phyloP scores from a whole-genome alignment of 257 asterid species.

The Solanum corneliomulleri region DNA sequence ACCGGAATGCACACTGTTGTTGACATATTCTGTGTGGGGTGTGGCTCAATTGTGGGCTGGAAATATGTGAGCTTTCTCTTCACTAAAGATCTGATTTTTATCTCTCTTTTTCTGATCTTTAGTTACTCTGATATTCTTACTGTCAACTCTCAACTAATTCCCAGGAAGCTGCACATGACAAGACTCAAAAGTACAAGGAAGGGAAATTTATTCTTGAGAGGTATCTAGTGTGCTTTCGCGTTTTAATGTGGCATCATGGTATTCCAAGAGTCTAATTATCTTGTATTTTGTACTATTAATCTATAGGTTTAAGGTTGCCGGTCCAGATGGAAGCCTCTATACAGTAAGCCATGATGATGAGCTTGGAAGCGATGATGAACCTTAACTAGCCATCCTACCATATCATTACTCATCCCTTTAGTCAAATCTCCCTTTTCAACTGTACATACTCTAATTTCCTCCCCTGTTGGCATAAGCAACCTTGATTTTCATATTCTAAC shows the following conservation, averaged over 20 bases:
- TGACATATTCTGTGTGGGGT: slow-evolving; percentile 73
- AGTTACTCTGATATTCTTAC: not conserved
- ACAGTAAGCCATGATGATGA: slow-evolving; percentile 22
- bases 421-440: slow-evolving; percentile 8
- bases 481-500: not conserved
- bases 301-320: slow-evolving; percentile 54
- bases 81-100: not conserved
- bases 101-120: not conserved
- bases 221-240: slow-evolving; percentile 13
- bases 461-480: not conserved
- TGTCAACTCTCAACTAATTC: not conserved
- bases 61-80: slow-evolving; percentile 47
- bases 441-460: not conserved
- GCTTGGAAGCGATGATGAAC: slow-evolving; percentile 39
- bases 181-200: slow-evolving; percentile 61
- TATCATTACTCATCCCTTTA: not conserved
- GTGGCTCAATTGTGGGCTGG: slow-evolving; percentile 87
- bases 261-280: not conserved
- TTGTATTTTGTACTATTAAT: not conserved
- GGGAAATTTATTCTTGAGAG: slow-evolving; percentile 83
- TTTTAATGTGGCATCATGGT: not conserved
- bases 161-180: slow-evolving; percentile 55
- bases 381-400: not conserved
- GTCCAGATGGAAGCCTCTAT: slow-evolving; percentile 65
- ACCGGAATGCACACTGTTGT: slow-evolving; percentile 79